Percentiles rank a stretch among this genome's conserved stretches.
phyloP scores from a whole-genome alignment of 345 rosid species.

The Salix suchowensis region DNA sequence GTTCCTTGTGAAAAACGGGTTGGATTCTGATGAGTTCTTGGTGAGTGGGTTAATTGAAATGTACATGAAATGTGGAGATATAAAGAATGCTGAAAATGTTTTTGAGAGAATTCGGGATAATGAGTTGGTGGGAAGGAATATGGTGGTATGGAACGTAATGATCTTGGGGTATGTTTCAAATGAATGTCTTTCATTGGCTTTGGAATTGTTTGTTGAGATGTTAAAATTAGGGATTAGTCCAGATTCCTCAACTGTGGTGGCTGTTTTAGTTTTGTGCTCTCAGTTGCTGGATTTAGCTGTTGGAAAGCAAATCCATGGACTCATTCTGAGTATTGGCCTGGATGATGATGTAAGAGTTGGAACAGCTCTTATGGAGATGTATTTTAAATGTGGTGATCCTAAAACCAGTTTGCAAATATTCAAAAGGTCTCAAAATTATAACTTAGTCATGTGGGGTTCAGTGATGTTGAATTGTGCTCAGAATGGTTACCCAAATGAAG shows the following conservation, averaged over 20 bases:
- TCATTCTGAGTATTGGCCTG: conserved; percentile 27
- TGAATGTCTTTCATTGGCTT: conserved; percentile 26
- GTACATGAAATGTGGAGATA: conserved; percentile 45
- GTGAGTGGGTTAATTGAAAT: conserved; percentile 34
- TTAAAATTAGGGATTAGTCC: conserved; percentile 28
- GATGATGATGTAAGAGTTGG: conserved; percentile 30
- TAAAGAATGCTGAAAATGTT: conserved; percentile 31
- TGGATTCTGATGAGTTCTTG: conserved; percentile 32
- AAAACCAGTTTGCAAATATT: conserved; percentile 34
- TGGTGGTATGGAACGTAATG: conserved; percentile 46
- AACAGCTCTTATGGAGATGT: conserved; percentile 43
- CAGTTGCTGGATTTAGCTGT: conserved; percentile 15
- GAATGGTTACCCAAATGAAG: conserved; percentile 21
- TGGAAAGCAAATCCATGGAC: conserved; percentile 36
- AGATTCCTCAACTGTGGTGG: conserved; percentile 38
- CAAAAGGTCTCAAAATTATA: conserved; percentile 20
- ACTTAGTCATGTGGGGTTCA: conserved; percentile 39
- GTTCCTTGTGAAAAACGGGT: conserved; percentile 28
- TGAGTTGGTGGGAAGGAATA: conserved; percentile 21
- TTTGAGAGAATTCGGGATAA: conserved; percentile 15
- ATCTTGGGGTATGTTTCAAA: conserved; percentile 36
- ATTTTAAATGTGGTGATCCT: conserved; percentile 37
- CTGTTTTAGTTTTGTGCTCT: conserved; percentile 37
- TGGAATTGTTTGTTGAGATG: conserved; percentile 31
- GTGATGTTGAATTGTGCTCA: conserved; percentile 33